phyloP scores from a whole-genome alignment of 2,329 filamentous ascomycete genomes.

The Hymenoscyphus albidus region DNA sequence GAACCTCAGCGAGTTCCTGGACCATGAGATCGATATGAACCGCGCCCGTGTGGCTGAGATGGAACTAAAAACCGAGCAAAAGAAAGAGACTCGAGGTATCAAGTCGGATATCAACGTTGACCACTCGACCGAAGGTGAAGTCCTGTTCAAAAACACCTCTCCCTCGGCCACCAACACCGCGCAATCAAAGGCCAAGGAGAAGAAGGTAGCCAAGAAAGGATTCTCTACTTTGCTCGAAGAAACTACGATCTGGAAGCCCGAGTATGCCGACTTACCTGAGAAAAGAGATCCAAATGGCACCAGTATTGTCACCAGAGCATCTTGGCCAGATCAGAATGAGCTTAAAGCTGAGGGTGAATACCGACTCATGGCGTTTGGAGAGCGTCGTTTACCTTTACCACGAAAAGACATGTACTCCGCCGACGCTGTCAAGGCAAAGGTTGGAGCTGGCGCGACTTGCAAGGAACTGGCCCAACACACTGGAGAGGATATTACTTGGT shows the following conservation, averaged over 20 bases:
- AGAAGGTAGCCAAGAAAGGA: neutral
- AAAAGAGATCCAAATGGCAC: neutral
- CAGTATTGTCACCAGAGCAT: constrained; percentile 1
- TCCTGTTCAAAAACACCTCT: constrained; percentile 1
- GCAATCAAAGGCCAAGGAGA: neutral
- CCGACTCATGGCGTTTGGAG: constrained; percentile 5
- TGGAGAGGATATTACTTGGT: constrained; percentile 12
- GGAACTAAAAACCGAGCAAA: neutral
- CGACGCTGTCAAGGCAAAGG: constrained; percentile 8
- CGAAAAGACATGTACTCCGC: constrained; percentile 7
- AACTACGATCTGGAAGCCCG: constrained; percentile 10
- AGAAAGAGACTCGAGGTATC: neutral
- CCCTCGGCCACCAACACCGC: neutral
- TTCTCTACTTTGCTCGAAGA: neutral
- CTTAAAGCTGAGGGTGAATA: constrained; percentile 16
- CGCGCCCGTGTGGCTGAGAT: neutral
- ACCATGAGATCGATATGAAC: constrained; percentile 1
- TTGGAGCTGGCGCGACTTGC: neutral
- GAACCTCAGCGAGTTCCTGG: constrained; percentile 4
- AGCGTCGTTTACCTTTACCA: constrained; percentile 15
- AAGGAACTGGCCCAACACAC: constrained; percentile 2
- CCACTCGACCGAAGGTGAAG: neutral
- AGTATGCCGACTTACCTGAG: constrained; percentile 6
- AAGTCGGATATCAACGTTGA: constrained; percentile 6
- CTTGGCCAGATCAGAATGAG: constrained; percentile 16